phyloP scores from a whole-genome alignment of 1,139 yeast genomes.

The Cylindricascospora bacillispora region DNA sequence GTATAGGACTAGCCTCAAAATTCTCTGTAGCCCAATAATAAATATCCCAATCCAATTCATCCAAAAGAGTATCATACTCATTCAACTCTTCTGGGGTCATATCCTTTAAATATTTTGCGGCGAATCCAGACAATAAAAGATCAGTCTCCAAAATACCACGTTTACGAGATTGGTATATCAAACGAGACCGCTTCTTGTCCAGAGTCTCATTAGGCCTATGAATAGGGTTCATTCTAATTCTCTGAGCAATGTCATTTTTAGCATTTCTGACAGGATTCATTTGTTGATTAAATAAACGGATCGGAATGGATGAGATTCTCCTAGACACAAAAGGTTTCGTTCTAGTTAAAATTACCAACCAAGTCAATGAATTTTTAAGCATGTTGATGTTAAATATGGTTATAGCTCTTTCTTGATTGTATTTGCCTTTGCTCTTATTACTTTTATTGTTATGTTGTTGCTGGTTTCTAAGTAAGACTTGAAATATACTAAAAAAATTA shows the following conservation, averaged over 20 bases:
- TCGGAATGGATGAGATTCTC: too few relatives aligned
- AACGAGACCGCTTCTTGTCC: conserved; percentile 70
- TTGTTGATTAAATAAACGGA: too few relatives aligned
- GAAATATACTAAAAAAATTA: too few relatives aligned
- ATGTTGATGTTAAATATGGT: too few relatives aligned
- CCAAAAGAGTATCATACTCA: conserved; percentile 76
- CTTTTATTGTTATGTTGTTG: too few relatives aligned
- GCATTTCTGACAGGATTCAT: conserved; percentile 1
- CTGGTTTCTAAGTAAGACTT: too few relatives aligned
- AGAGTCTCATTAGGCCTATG: conserved; percentile 62
- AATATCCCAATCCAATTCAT: conserved; percentile 96
- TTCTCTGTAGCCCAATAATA: conserved; percentile 94
- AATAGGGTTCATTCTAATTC: conserved; percentile 59
- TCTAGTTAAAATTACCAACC: too few relatives aligned
- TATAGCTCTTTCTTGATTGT: too few relatives aligned
- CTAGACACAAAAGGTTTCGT: too few relatives aligned
- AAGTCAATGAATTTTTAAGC: too few relatives aligned
- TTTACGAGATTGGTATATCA: conserved; percentile 83
- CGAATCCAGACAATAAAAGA: conserved; percentile 70
- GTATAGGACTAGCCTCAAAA: conserved; percentile 68
- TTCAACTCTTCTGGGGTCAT: conserved; percentile 59
- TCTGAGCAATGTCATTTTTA: conserved; percentile 14
- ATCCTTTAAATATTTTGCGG: conserved; percentile 51
- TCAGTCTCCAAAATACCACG: conserved; percentile 95
- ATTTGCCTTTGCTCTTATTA: too few relatives aligned